Base-by-base conservation (phyloP, 2,329 filamentous ascomycete species). In the Phyllosticta capitalensis region DNA sequence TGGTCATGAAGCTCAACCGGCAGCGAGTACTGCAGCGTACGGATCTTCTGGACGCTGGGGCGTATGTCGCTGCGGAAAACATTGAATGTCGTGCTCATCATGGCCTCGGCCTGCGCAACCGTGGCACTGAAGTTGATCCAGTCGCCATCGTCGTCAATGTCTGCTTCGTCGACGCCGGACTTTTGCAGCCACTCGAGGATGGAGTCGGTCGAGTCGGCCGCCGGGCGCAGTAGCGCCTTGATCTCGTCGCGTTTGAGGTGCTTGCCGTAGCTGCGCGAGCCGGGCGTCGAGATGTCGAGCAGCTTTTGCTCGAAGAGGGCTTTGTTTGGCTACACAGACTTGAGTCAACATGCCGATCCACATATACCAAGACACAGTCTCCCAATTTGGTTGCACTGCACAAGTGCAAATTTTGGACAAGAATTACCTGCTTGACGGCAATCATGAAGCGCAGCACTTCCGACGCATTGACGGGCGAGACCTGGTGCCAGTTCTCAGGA, bases 221-320 rank as follows among this genome's bases (percentile, higher is more conserved):
- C 71, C 0, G 84, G 83, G 19, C 79, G 79, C 48, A 85, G 72
- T 58, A 82, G 75, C 0, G 75, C 72, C 28, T 79, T 79, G 38
- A 87, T 69, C 65, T 87, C 78, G 33, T 84, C 78, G n/a, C 80
- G 79, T 60, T 79, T 83, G 71, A 88, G 72, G 65, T 87, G 82
- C 64, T 79, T 74, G 38, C 85, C 85, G 67, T 88, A 88, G 20
- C 72, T 75, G 1, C 76, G 70, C 64, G 84, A 78, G 26, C 75
- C 76, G 0, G 85, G 85, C 0, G 81, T 83, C 0, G 85, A 86
- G 28, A 88, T 76, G 50, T 84, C 80, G 59, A 85, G 75, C 9
- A 86, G 77, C 6, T 74, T 78, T 65, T 82, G 77, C 67, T 87
- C 83, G 58, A 88, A 80, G 5, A 77, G 70, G 2, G 68, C 72